Base-by-base conservation (phyloP, 352 stramenopile genomes). In the Globisporangium paddicum region DNA sequence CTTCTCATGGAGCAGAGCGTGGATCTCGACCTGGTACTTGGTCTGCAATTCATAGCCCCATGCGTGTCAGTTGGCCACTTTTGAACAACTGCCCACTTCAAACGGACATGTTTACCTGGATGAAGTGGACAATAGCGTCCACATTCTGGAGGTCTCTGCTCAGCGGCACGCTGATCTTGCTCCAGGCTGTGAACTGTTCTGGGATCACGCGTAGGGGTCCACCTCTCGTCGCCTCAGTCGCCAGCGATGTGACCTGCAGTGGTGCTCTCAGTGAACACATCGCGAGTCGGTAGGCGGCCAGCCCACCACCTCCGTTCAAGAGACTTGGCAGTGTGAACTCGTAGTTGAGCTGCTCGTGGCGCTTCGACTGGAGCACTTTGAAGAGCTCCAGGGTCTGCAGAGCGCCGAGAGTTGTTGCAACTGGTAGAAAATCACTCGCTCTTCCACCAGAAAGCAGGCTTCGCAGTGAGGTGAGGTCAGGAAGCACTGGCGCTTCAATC, bases 121-220 rank as follows among this genome's bases (percentile, higher is more conserved):
- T 55, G 46, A 70, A 80, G 19, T 64, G 45, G 21, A 71, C 46
- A 26, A 82, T 53, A 0, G 55, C 52, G 7, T 60, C 55, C 0
- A 63, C 53, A 13, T 42, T 64, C 37, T 73, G 61, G 0, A 80
- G 26, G 8, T 63, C 69, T 35, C 55, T 40, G 0, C 63, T 65
- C 4, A 50, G 14, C 1, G 73, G 71, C 1, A 80, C 26, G 5
- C 28, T 45, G 18, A 83, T 58, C 41, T 75, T 75, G 26, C 57
- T 71, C 73, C 71, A 79, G 11, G 51, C 55, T 8, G 71, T 72
- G 13, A 70, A 66, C n/a, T 63, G 19, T 1, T 77, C 69, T 13
- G 69, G 71, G n/a, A 72, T 53, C 0, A 59, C 46, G 32, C 69
- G 66, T 21, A 83, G 44, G 0, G 63, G 45, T 0, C 57, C 52